Base-by-base conservation (phyloP, 1,284 basidiomycete species). In the Trichosporon ovoides region DNA sequence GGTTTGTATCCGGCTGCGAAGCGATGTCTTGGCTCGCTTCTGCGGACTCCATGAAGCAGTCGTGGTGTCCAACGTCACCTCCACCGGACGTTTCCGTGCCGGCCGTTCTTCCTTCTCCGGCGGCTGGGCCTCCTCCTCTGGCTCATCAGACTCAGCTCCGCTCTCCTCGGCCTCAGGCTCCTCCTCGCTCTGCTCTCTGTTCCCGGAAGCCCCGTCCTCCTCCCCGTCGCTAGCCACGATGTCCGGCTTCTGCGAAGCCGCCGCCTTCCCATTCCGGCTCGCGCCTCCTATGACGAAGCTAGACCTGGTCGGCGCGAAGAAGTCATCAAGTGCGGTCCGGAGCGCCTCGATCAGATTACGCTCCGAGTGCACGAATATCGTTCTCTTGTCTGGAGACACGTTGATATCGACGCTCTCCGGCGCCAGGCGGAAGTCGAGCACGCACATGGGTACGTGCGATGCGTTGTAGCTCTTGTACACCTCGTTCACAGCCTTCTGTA, bases 321-420 rank as follows among this genome's bases (percentile, higher is more conserved):
- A 70, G 9, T 79, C 73, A 62, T 91, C 88, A 3, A 91, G 78
- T 1, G 81, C 80, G 5, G 72, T 91, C 79, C 88, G 91, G 35
- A 98, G 80, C 0, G 85, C 84, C 20, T 85, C 80, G 1, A 98
- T 81, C 7, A 99, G 77, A 59, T 88, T 88, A 4, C 81, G 81
- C 73, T 99, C 96, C 72, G 87, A 87, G 70, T 98, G 93, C 11
- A 98, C 74, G 56, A 97, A 87, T 36, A 99, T 88, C 0, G 91
- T 96, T 6, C 96, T 83, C 73, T 98, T 99, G 78, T 98, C 96
- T 0, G 96, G 95, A 65, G 87, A 92, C 61, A 98, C 89, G 68
- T 98, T 99, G 72, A 98, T 86, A 70, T 99, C 96, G 68, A 89
- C 92, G 1, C 85, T 82, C 61, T 88, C 91, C 6, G 85, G 85